Conservation (phyloP, 108 stramenopile genomes). For the Fistulifera pelliculosa region DNA sequence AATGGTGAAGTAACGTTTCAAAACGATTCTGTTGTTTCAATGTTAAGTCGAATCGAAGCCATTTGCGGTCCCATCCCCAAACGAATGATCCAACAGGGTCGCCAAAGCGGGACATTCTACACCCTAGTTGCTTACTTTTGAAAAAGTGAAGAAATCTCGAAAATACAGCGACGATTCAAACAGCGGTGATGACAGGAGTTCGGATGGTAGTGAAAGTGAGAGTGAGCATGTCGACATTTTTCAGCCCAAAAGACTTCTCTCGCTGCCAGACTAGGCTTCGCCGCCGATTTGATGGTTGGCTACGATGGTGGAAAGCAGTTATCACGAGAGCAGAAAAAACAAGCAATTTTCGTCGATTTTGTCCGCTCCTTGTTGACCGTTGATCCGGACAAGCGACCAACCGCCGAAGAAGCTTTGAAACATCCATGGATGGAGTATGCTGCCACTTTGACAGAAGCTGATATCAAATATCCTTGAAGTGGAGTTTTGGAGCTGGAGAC, state of each 20-base stretch:
- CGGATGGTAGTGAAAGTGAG: conserved; percentile 12
- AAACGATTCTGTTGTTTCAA: conserved; percentile 84
- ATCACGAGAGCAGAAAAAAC: conserved; percentile 30
- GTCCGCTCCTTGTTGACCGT: conserved; percentile 66
- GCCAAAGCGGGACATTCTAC: conserved; percentile 83
- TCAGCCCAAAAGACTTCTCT: conserved; percentile 73
- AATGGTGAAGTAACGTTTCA: conserved; percentile 92
- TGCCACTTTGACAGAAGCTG: conserved; percentile 58
- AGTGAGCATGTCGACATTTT: conserved; percentile 48
- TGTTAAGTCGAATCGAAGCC: conserved; percentile 93
- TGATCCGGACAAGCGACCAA: conserved; percentile 64
- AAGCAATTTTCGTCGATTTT: conserved; percentile 77
- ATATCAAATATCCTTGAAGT: conserved; percentile 66
- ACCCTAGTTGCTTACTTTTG: conserved; percentile 81
- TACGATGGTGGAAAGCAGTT: conserved; percentile 13
- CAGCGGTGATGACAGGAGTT: conserved; percentile 6
- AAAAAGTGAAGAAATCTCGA: conserved; percentile 35
- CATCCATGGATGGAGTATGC: conserved; percentile 85
- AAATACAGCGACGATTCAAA: conserved; percentile 29
- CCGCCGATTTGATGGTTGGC: conserved; percentile 47
- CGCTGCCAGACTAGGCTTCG: conserved; percentile 60
- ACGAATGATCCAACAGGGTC: conserved; percentile 80
- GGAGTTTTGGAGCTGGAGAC: too few species aligned
- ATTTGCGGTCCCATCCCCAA: conserved; percentile 89
- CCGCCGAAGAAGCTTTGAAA: conserved; percentile 67